Evolutionary conservation across 306 rosid species (phyloP), one percentile per base, ranked within the genome.

Genomic region (Oxytropis ochrocephala): DNA sequence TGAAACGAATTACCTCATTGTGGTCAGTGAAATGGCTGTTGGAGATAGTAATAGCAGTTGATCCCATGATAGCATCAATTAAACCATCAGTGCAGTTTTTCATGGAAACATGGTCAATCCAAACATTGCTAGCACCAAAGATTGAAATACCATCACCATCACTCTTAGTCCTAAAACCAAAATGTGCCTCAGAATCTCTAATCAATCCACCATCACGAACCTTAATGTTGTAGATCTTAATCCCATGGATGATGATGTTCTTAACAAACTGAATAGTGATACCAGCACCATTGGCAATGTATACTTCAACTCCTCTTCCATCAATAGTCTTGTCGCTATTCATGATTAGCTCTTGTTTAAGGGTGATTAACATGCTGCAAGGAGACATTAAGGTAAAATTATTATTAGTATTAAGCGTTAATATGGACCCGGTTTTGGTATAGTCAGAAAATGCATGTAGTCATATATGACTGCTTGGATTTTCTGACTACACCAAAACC

Each of bases 91-190:
- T 11, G 33, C 88, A 73, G 0, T 64, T 78, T 18, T 71, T 79
- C 98, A 89, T 89, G 55, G 98, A 92, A 8, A 87, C 85, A 29
- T 92, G 98, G 47, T 92, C 96, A 11, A 89, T 77, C 98, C 98
- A 92, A 27, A 92, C 0, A 54, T 88, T 83, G 57, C 92, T 82
- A 5, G 92, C 5, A 11, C 92, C 88, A 14, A 81, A 92, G 77
- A 92, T 78, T 50, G 98, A 89, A 64, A 89, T 89, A 0, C 92
- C 96, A 19, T 89, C 98, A 7, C 98, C 96, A 11, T 92, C 98
- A 32, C 95, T 89, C 59, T 0, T 2, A 0, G 92, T 87, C 67
- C 98, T 85, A 0, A 65, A 1, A 17, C 98, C 98, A 9, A 43
- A 36, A 63, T 92, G 96, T 4, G 3, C 11, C 4, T 50, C 78